Base-by-base conservation (phyloP, 2,329 filamentous ascomycete species). In the Pseudopyrenochaeta lycopersici region DNA sequence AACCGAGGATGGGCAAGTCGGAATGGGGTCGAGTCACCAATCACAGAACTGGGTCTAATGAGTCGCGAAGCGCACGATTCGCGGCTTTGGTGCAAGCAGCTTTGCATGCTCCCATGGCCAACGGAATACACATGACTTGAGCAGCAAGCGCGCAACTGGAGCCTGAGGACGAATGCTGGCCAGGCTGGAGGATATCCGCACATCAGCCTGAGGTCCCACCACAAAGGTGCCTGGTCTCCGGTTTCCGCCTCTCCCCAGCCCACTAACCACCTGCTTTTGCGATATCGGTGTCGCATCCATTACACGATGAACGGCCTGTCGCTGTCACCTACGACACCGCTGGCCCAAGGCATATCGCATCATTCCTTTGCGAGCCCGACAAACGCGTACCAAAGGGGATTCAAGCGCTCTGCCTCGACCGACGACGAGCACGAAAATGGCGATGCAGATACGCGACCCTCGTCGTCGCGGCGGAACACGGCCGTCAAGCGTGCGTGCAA, bases 401-500 rank as follows among this genome's bases (percentile, higher is more conserved):
- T 75, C 67, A 75, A 76, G 59, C 67, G 72, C 49, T 71, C 67
- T 7, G 70, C 70, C n/a, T 73, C 68, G 27, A 75, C 66, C 68
- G 70, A 74, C 57, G 72, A 75, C 50, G 73, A 76, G 43, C 51
- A 60, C 17, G 70, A 72, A 36, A 64, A 74, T 52, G 69, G 67
- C 56, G 67, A 74, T 48, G 60, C 47, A 2, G 66, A 62, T 23
- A 55, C 62, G 32, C 64, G 70, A 31, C 61, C 58, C 21, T 61
- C 57, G 17, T 68, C 65, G 29, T 57, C 64, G 59, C 64, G 69
- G 45, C 72, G 73, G 54, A 69, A 71, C 54, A 68, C 69, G 3
- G 71, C 72, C 35, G 73, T 76, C 43, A 92, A 94, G 79, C 84
- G 91, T 67, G 90, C 90, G 5, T 94, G 90, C 77, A 93, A 93